Evolutionary conservation across 257 asterid genomes (phyloP).

Genomic region (Salvia splendens): DNA sequence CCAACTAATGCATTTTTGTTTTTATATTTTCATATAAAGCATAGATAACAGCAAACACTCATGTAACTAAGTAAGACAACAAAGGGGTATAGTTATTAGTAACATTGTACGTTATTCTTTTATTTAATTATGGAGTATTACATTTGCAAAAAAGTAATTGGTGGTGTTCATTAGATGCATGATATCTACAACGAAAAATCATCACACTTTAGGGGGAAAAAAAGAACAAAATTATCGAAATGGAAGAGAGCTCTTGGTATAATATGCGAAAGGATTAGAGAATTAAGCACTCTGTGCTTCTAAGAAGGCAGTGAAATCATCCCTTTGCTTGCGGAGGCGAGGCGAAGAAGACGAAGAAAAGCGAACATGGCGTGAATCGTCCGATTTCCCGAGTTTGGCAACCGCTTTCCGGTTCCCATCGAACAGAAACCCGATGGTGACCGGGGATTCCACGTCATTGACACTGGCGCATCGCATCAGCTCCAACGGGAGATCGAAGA

Average conservation of each 20-base stretch:
- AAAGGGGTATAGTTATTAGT: neutral
- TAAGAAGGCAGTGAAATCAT: constrained; percentile 64
- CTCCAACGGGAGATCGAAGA: constrained; percentile 85
- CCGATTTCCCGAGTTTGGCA: constrained; percentile 37
- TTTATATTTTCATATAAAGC: too few species aligned
- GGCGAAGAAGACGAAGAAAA: constrained; percentile 63
- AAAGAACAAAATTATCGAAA: too few species aligned
- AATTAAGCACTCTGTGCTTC: constrained; percentile 62
- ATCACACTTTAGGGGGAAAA: too few species aligned
- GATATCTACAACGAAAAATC: too few species aligned
- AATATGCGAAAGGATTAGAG: too few species aligned
- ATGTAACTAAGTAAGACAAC: neutral
- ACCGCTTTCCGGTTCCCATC: constrained; percentile 68
- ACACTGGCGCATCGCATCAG: constrained; percentile 51
- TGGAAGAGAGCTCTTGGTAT: too few species aligned
- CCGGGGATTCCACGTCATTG: constrained; percentile 57
- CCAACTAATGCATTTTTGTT: neutral
- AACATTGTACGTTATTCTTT: neutral
- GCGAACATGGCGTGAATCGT: constrained; percentile 63
- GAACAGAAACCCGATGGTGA: constrained; percentile 66
- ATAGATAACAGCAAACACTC: neutral
- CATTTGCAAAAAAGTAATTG: neutral
- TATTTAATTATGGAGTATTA: neutral
- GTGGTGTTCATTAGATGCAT: too few species aligned
- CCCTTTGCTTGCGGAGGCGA: constrained; percentile 53